phyloP scores from a whole-genome alignment of 108 stramenopile genomes.

The Fragilaria radians region DNA sequence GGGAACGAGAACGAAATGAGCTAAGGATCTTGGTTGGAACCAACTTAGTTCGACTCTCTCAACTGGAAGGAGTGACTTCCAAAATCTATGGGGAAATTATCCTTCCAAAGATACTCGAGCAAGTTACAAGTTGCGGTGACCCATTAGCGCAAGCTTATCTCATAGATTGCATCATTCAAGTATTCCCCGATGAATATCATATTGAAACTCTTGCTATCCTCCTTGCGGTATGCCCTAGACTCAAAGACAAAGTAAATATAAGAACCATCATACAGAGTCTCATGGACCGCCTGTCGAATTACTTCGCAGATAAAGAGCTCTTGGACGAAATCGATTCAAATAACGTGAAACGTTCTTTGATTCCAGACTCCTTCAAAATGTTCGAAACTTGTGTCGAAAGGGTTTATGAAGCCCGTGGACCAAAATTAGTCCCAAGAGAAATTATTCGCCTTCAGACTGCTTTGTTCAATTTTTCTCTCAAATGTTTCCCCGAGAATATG shows the following conservation, averaged over 20 bases:
- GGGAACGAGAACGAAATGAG: slow-evolving; percentile 96
- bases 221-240: slow-evolving; percentile 74
- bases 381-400: slow-evolving; percentile 88
- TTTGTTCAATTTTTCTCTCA: slow-evolving; percentile 83
- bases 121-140: slow-evolving; percentile 90
- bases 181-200: slow-evolving; percentile 97
- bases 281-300: slow-evolving; percentile 90
- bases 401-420: slow-evolving; percentile 82
- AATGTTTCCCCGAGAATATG: slow-evolving; percentile 88
- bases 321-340: slow-evolving; percentile 77
- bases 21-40: slow-evolving; percentile 95
- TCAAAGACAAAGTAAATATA: slow-evolving; percentile 96
- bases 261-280: slow-evolving; percentile 86
- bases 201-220: slow-evolving; percentile 91
- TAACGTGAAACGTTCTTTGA: slow-evolving; percentile 58
- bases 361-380: slow-evolving; percentile 78
- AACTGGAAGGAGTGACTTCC: slow-evolving; percentile 89
- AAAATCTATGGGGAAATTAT: slow-evolving; percentile 75
- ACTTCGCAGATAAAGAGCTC: slow-evolving; percentile 66
- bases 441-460: slow-evolving; percentile 90
- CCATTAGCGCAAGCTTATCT: slow-evolving; percentile 96
- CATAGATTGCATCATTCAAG: slow-evolving; percentile 97
- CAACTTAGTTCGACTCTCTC: slow-evolving; percentile 90
- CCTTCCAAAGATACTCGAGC: slow-evolving; percentile 79
- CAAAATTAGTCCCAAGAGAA: slow-evolving; percentile 71